phyloP scores from a whole-genome alignment of 1,139 yeast genomes.

The Geotrichum cucujoidarum region DNA sequence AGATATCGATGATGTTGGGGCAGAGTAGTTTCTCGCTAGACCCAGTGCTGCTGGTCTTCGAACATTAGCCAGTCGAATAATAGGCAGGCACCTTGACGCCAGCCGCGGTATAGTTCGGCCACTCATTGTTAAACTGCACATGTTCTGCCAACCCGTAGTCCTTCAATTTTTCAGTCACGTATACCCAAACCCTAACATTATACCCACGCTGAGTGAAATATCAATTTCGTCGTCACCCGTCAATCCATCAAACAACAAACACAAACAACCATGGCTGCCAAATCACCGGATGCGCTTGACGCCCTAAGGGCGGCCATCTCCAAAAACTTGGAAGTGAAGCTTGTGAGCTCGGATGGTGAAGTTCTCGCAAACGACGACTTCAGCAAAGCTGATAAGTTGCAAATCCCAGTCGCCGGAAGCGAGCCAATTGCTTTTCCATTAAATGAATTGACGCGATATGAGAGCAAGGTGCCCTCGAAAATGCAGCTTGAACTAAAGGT shows the following conservation, averaged over 20 bases:
- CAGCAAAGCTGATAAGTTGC: constrained; percentile 18
- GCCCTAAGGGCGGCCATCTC: constrained; percentile 30
- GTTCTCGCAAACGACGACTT: constrained; percentile 5
- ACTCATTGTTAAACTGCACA: neutral
- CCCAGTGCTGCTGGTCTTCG: neutral
- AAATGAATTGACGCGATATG: constrained; percentile 14
- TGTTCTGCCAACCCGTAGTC: neutral
- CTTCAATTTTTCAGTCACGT: neutral
- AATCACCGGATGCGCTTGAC: constrained; percentile 26
- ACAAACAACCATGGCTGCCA: neutral
- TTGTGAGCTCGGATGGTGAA: constrained; percentile 22
- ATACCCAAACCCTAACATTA: constrained; percentile 1
- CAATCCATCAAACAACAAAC: neutral
- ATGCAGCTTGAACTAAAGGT: constrained; percentile 41
- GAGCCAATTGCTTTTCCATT: constrained; percentile 7
- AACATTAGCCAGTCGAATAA: neutral
- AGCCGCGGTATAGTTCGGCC: neutral
- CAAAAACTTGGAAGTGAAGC: constrained; percentile 23
- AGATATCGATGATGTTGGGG: constrained; percentile 8
- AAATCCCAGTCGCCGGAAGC: constrained; percentile 4
- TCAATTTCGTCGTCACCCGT: neutral
- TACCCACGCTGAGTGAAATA: no score
- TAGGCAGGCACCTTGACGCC: neutral
- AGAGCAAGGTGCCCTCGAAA: constrained; percentile 8
- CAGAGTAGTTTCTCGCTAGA: neutral